Base-by-base conservation (phyloP, 148 eudicot genomes). In the Persicaria maculosa region DNA sequence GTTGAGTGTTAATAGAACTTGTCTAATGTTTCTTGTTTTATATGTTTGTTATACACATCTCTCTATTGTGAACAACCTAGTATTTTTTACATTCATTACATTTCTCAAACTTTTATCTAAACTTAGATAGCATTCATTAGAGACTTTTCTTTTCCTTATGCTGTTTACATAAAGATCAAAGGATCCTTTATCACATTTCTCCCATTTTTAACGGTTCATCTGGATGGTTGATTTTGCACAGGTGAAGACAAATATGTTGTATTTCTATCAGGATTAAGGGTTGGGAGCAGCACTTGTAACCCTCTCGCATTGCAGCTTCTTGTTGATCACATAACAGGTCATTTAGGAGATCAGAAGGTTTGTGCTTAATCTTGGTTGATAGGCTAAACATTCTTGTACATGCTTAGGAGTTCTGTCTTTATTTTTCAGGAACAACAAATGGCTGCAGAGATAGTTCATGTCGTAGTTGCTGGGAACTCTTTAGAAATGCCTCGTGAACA, bases 311-410 rank as follows among this genome's bases (percentile, higher is more conserved):
- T 85, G 75, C 97, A 94, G 90, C 93, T 94, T 58, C 83, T 94
- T 77, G 90, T 91, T 58, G 98, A 94, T 84, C 98, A 94, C 81
- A 86, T 94, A 77, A 91, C 97, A 44, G 98, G 98, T 50, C 91
- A 94, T 84, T 82, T 91, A 53, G 98, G 98, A 77, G 98, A 94
- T 83, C 96, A 94, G 61, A 87, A 83, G 89, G 98, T 94, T 71
- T 74, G 52, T 77, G 25, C 17, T 61, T 36, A 58, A 47, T 67
- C n/a, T 59, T 4, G 19, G 57, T 36, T 59, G 22, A 31, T 15
- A 15, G 9, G 57, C 47, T 43, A 46, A 61, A 73, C n/a, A 25
- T 53, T 43, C 72, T 79, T 36, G 47, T 69, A 70, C 72, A 31
- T 50, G 17, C 77, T 65, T 68, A 44, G 57, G 17, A 68, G 74